Conservation (phyloP, 2,329 filamentous ascomycete species). For the Apiospora phragmitis region DNA sequence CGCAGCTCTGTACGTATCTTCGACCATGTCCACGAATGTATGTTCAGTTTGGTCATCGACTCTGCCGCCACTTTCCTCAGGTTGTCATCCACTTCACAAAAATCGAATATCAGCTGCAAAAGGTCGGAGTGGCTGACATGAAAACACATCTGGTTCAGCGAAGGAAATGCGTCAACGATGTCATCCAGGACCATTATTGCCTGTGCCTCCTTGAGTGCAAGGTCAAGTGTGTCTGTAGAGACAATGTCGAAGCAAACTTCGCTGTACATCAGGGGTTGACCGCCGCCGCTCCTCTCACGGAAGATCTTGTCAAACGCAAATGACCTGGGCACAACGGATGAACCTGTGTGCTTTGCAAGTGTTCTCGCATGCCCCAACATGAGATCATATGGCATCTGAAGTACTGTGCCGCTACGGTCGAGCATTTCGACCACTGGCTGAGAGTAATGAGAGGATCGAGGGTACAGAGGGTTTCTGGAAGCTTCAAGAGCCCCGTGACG, state of each 20-base stretch:
- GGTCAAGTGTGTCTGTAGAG: constrained; percentile 76
- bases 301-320: constrained; percentile 90
- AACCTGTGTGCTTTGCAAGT: constrained; percentile 69
- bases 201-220: constrained; percentile 89
- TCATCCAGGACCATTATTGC: constrained; percentile 94
- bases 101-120: constrained; percentile 84
- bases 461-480: constrained; percentile 74
- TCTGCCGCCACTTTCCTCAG: constrained; percentile 76
- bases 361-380: constrained; percentile 85
- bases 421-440: constrained; percentile 76
- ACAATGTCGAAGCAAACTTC: constrained; percentile 97
- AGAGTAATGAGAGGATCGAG: constrained; percentile 78
- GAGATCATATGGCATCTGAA: constrained; percentile 93
- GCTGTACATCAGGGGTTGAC: constrained; percentile 78
- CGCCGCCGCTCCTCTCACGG: constrained; percentile 74
- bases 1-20: constrained; percentile 82
- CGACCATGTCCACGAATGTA: constrained; percentile 77
- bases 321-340: constrained; percentile 68
- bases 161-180: constrained; percentile 78
- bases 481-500: constrained; percentile 87
- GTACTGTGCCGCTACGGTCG: constrained; percentile 79
- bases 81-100: constrained; percentile 73
- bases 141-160: constrained; percentile 79
- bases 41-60: constrained; percentile 82
- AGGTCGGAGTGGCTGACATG: constrained; percentile 88